Evolutionary conservation across 2,329 filamentous ascomycete species (phyloP), one percentile per base, ranked within the genome.

Genomic region (Fusarium torulosum): DNA sequence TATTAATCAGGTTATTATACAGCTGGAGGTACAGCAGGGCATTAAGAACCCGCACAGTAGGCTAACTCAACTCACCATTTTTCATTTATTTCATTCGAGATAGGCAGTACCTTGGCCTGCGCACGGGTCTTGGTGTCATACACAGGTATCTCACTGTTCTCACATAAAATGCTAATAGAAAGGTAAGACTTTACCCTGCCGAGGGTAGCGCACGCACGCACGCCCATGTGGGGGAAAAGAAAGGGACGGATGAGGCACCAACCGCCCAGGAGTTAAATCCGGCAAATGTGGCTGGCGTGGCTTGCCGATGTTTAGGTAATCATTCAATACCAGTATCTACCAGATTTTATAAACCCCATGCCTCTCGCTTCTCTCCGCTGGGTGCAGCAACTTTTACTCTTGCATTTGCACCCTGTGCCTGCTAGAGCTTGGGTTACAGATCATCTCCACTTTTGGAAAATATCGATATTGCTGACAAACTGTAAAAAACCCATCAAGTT

Each of bases 211-310:
- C 51, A 50, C 13, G 25, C 25, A 25, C 23, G n/a, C 33, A 40
- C 21, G n/a, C 38, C 13, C 38, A 38, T 47, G 59, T 56, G 59
- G 65, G 42, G 64, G 35, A 47, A 37, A 17, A 40, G 59, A 40
- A 49, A 41, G n/a, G 41, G 44, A 59, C 38, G 42, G 21, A 29
- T 23, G 35, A 40, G 45, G 35, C 44, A 17, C 15, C 33, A 35
- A 35, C 33, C 33, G 21, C 42, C 40, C 25, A 58, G 52, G 59
- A 64, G 42, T 38, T 38, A 49, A 35, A 57, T 63, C 59, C 57
- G 50, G 55, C 19, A 42, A 29, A 20, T 14, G 23, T 35, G 33
- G 15, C 33, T 17, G 17, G 7, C 33, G 33, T 37, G 33, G 33
- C 33, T 37, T 37, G n/a, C n/a, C n/a, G n/a, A n/a, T n/a, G n/a